These are phyloP conservation scores for Suhomyces sp. DNA, from an alignment of 805 yeast species.

Conservation along the genomic window DNA sequence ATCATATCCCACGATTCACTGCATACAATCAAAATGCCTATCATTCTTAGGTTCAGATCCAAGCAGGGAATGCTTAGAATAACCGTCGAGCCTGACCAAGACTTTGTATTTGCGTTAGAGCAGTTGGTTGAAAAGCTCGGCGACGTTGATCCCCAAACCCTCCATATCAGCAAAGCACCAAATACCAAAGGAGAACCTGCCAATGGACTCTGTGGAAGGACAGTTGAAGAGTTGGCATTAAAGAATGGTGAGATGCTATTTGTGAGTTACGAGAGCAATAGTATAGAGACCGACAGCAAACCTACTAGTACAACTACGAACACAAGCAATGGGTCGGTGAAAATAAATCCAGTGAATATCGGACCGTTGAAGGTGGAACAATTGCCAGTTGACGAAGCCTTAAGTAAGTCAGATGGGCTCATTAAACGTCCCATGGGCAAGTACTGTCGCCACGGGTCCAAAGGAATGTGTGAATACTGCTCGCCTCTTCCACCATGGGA, in stretches of 20 bases:
- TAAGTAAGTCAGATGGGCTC: constrained; percentile 69
- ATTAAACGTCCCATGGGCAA: constrained; percentile 59
- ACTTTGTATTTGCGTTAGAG: constrained; percentile 45
- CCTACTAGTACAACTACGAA: constrained; percentile 15
- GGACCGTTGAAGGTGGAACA: not conserved
- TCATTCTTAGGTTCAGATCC: constrained; percentile 69
- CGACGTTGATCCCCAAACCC: constrained; percentile 17
- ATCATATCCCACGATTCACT: not conserved
- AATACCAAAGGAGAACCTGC: constrained; percentile 42
- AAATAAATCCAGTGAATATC: not conserved
- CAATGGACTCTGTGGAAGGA: constrained; percentile 30
- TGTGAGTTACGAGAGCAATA: constrained; percentile 31
- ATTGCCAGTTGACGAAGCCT: constrained; percentile 52
- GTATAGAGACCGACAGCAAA: constrained; percentile 7
- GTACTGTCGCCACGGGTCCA: constrained; percentile 82
- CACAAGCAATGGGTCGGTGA: not conserved
- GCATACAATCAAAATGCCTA: not conserved
- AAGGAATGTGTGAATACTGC: constrained; percentile 98
- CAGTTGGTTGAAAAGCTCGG: constrained; percentile 30
- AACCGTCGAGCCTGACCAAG: constrained; percentile 42
- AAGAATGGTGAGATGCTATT: constrained; percentile 60
- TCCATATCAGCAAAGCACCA: constrained; percentile 46
- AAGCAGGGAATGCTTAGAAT: constrained; percentile 82
- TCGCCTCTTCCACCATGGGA: constrained; percentile 97
- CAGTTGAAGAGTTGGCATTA: constrained; percentile 46